These are phyloP conservation scores for Neonectria coccinea DNA, from an alignment of 2,329 filamentous ascomycete genomes.

Conservation along the genomic window DNA sequence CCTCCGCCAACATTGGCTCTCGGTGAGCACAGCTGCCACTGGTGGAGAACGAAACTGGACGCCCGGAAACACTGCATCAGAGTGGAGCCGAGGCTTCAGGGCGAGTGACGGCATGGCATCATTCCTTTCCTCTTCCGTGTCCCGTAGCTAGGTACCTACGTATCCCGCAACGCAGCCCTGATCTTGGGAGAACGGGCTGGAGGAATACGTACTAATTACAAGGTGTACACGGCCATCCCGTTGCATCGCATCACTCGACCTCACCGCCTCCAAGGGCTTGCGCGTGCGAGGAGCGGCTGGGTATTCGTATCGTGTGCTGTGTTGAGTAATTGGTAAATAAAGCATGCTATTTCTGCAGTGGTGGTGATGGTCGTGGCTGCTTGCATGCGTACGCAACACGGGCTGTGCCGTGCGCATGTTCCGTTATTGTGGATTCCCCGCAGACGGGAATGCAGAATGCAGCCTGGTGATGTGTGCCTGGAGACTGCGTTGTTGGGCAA, in stretches of 20 bases:
- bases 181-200: slow-evolving; percentile 7
- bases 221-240: slow-evolving; percentile 16
- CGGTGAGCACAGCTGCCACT: background rate
- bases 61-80: slow-evolving; percentile 3
- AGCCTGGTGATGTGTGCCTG: background rate
- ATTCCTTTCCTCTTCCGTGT: slow-evolving; percentile 16
- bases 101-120: slow-evolving; percentile 36
- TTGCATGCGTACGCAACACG: slow-evolving; percentile 23
- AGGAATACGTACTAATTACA: background rate
- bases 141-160: background rate
- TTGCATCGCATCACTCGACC: slow-evolving; percentile 29
- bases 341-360: background rate
- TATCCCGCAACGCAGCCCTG: background rate
- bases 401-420: slow-evolving; percentile 18
- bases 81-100: slow-evolving; percentile 30
- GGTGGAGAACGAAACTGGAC: background rate
- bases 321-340: background rate
- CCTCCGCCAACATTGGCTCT: background rate
- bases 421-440: slow-evolving; percentile 18
- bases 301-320: background rate
- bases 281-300: slow-evolving; percentile 15
- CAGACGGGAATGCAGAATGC: slow-evolving; percentile 6
- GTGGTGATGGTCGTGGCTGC: background rate
- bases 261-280: slow-evolving; percentile 22
- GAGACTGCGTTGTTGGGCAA: background rate